phyloP scores from a whole-genome alignment of 164 flowering plant species.

The Sextonia rubra region DNA sequence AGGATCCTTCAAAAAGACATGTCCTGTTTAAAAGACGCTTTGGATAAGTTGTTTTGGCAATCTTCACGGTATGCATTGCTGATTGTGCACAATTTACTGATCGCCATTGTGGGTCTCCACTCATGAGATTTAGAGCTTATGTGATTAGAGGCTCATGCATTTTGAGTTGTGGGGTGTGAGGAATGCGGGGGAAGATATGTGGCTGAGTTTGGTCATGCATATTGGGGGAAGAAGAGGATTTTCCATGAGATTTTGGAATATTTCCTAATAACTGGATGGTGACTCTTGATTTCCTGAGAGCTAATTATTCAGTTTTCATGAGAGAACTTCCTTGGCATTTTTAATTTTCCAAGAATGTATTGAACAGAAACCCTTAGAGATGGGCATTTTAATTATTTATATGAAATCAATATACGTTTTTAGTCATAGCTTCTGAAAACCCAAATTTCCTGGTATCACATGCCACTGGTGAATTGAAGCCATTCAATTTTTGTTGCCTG shows the following conservation, averaged over 20 bases:
- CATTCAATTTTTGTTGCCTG: too few relatives aligned
- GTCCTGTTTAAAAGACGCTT: conserved; percentile 45
- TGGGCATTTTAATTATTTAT: too few relatives aligned
- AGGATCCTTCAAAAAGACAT: conserved; percentile 85
- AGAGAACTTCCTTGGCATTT: too few relatives aligned
- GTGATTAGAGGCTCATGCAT: too few relatives aligned
- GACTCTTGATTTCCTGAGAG: not conserved
- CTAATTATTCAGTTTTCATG: not conserved
- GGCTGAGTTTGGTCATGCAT: not conserved
- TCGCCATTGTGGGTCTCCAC: not conserved
- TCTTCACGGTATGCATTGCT: conserved; percentile 3
- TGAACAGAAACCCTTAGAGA: too few relatives aligned
- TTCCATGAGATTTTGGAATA: not conserved
- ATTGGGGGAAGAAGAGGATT: not conserved
- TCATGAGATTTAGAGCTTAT: not conserved
- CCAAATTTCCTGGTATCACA: too few relatives aligned
- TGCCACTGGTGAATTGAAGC: too few relatives aligned
- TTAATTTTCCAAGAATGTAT: too few relatives aligned
- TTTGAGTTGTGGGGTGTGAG: not conserved
- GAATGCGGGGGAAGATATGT: not conserved
- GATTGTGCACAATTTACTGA: not conserved
- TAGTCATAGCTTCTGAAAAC: too few relatives aligned
- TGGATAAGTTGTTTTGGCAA: conserved; percentile 6
- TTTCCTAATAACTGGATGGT: not conserved
- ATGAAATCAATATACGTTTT: too few relatives aligned